Conservation (phyloP, 2,329 filamentous ascomycete species). For the Stagonosporopsis rhizophila region DNA sequence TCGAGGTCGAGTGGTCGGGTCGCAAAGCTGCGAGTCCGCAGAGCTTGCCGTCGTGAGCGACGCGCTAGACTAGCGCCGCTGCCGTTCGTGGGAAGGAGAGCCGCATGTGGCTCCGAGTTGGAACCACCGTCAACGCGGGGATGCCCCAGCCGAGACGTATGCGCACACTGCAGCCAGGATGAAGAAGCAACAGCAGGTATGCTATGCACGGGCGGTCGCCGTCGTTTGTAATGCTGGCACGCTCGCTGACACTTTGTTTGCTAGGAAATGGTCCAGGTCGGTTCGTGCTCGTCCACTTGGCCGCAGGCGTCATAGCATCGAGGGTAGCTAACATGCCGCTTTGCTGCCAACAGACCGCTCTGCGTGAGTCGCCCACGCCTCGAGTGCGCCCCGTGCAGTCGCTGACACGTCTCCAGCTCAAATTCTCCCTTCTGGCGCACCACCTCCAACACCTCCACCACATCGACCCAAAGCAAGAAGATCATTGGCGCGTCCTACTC, state of each 20-base stretch:
- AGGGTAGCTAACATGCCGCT: slow-evolving; percentile 48
- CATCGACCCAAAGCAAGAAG: slow-evolving; percentile 62
- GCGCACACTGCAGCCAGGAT: slow-evolving; percentile 32
- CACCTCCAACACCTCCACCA: slow-evolving; percentile 53
- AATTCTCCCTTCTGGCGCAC: slow-evolving; percentile 87
- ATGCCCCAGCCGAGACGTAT: slow-evolving; percentile 46
- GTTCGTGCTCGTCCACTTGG: slow-evolving; percentile 65
- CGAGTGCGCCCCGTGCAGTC: background rate
- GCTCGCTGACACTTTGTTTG: slow-evolving; percentile 29
- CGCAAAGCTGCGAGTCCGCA: slow-evolving; percentile 10
- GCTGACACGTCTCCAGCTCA: slow-evolving; percentile 63
- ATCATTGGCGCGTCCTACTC: slow-evolving; percentile 96
- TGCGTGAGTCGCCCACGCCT: slow-evolving; percentile 39
- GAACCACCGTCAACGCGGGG: slow-evolving; percentile 16
- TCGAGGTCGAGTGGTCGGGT: background rate
- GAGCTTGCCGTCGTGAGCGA: slow-evolving; percentile 13
- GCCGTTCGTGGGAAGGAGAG: slow-evolving; percentile 10
- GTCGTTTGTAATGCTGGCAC: background rate
- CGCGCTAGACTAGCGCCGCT: slow-evolving; percentile 6
- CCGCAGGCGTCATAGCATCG: slow-evolving; percentile 33
- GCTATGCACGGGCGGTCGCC: background rate
- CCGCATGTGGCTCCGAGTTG: slow-evolving; percentile 10
- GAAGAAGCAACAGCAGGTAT: slow-evolving; percentile 53
- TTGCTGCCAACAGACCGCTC: slow-evolving; percentile 43
- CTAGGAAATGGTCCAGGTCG: slow-evolving; percentile 99